phyloP scores from a whole-genome alignment of 257 asterid species.

The Solanum rostratum region DNA sequence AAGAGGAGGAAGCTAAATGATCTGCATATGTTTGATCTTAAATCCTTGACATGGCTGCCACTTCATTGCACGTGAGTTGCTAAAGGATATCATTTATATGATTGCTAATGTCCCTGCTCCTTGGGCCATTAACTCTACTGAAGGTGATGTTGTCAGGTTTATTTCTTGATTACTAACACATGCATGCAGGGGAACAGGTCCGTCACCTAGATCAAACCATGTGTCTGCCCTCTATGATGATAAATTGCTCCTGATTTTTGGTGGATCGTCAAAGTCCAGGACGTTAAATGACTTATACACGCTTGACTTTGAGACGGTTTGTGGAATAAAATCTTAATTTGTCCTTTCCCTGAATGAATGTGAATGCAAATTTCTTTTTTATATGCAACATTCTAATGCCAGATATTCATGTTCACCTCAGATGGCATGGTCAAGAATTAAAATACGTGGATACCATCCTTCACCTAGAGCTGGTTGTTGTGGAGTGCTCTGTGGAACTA shows the following conservation, averaged over 20 bases:
- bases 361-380: not conserved
- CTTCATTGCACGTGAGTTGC: conserved; percentile 94
- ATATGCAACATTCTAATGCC: not conserved
- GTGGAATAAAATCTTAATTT: conserved; percentile 14
- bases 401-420: conserved; percentile 20
- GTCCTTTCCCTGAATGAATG: not conserved
- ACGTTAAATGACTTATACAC: conserved; percentile 91
- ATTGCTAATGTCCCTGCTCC: not conserved
- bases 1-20: conserved; percentile 84
- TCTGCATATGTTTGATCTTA: conserved; percentile 92
- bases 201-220: conserved; percentile 86
- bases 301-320: conserved; percentile 88
- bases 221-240: conserved; percentile 87
- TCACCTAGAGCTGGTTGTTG: conserved; percentile 98
- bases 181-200: conserved; percentile 71
- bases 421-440: conserved; percentile 96
- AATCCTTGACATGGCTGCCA: conserved; percentile 96
- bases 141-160: not conserved
- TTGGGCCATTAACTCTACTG: not conserved
- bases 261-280: conserved; percentile 79
- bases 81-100: not conserved
- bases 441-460: conserved; percentile 84
- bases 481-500: conserved; percentile 87
- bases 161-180: not conserved
- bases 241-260: conserved; percentile 69